Evolutionary conservation across 2,329 filamentous ascomycete genomes (phyloP), one percentile per base, ranked within the genome.

Genomic region (Fusarium floridanum): DNA sequence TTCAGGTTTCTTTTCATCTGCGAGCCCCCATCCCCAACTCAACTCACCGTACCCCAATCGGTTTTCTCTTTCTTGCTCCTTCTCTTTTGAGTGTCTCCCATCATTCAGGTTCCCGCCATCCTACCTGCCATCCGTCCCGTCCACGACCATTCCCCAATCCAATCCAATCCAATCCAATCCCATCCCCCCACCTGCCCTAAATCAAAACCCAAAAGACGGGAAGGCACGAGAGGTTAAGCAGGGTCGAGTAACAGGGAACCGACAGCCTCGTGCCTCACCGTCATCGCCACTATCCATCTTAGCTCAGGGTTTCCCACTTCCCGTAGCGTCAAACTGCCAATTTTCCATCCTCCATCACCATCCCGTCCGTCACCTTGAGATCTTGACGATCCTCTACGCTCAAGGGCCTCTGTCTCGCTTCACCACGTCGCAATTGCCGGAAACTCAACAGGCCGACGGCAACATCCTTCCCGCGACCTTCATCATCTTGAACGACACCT

Each of bases 231-330:
- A 24, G 36, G 53, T 68, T 61, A 67, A 53, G 24, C 48, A 50
- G 67, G 62, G 69, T 66, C 57, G 50, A 53, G 32, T n/a, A 53
- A 53, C 24, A 53, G 32, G 48, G 48, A 32, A 65, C 32, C 32
- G 32, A 34, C 70, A 75, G 66, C 70, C 69, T 73, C 63, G 61
- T 73, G 72, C 72, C 66, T 71, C 62, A 34, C 67, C 72, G 72
- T 71, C 72, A 70, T 73, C 70, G 66, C 57, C 61, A 66, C 70
- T 60, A 53, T 70, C 60, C 29, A 64, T 67, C 59, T 71, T 73
- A 63, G 67, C 67, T 74, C 71, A 50, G 60, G 53, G 22, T 64
- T 68, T 53, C 69, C 72, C 73, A 68, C 72, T 73, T 63, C 37
- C 67, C 72, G 62, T 71, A 73, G 62, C 70, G 66, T 71, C 43